Evolutionary conservation across 148 eudicot genomes (phyloP).

Genomic region (Oxyria digyna): DNA sequence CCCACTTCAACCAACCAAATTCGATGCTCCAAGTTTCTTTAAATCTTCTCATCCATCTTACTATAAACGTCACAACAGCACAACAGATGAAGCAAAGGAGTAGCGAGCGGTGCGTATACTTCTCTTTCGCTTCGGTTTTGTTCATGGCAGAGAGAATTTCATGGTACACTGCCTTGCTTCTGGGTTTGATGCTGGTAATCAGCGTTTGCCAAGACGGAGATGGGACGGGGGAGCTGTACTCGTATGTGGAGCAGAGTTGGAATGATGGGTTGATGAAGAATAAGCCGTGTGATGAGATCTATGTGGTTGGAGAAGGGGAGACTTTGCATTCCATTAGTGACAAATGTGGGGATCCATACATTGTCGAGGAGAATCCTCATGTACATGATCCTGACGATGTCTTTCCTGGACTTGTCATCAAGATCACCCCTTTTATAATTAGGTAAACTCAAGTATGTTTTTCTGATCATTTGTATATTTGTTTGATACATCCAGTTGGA

Average conservation of each 20-base stretch:
- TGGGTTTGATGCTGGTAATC: conserved; percentile 42
- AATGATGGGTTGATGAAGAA: background rate
- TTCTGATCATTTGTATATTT: too few species aligned
- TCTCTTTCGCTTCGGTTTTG: too few species aligned
- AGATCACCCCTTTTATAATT: conserved; percentile 15
- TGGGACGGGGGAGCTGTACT: conserved; percentile 3
- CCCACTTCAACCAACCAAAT: background rate
- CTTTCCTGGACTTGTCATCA: conserved; percentile 33
- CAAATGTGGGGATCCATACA: conserved; percentile 42
- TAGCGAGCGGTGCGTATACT: too few species aligned
- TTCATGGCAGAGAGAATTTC: conserved; percentile 37
- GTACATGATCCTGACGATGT: conserved; percentile 47
- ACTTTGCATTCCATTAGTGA: conserved; percentile 42
- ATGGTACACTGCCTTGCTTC: conserved; percentile 34
- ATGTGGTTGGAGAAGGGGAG: conserved; percentile 45
- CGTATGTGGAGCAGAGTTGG: background rate
- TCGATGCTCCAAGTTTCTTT: background rate
- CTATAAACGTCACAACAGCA: too few species aligned
- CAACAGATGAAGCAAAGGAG: background rate
- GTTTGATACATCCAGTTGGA: too few species aligned
- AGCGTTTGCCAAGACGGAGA: conserved; percentile 25
- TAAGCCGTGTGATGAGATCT: conserved; percentile 38
- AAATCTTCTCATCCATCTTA: background rate
- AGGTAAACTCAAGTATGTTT: background rate
- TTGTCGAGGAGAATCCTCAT: conserved; percentile 40